phyloP scores from a whole-genome alignment of 2,329 filamentous ascomycete genomes.

The Aspergillus sp. region DNA sequence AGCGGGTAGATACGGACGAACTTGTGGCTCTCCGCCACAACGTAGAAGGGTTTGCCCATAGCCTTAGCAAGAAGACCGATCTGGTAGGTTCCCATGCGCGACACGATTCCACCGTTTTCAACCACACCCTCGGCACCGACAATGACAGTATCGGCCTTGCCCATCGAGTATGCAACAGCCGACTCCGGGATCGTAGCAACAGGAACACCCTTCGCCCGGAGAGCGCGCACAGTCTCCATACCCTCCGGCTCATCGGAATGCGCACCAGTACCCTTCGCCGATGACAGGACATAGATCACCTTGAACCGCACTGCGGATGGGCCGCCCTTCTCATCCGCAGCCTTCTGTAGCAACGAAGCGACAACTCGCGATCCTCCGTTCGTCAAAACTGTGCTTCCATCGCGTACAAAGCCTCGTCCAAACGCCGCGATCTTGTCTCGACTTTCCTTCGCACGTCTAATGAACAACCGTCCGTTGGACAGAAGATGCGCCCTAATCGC shows the following conservation, averaged over 20 bases:
- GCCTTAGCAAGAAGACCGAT: conserved; percentile 78
- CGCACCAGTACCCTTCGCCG: conserved; percentile 31
- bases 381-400: conserved; percentile 81
- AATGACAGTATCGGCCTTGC: conserved; percentile 69
- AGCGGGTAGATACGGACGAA: conserved; percentile 86
- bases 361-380: conserved; percentile 88
- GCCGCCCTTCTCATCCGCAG: conserved; percentile 64
- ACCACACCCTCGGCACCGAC: conserved; percentile 80
- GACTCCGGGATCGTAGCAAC: conserved; percentile 79
- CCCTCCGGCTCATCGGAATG: conserved; percentile 59
- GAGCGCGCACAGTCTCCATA: conserved; percentile 67
- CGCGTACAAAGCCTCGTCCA: conserved; percentile 74
- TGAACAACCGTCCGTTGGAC: conserved; percentile 83
- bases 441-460: conserved; percentile 80
- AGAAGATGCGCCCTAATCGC: conserved; percentile 80
- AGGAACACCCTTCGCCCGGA: conserved; percentile 74
- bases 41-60: conserved; percentile 77
- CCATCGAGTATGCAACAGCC: conserved; percentile 77
- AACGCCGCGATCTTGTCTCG: conserved; percentile 79
- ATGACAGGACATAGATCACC: conserved; percentile 73
- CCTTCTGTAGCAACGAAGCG: conserved; percentile 71
- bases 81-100: conserved; percentile 81
- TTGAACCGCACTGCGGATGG: conserved; percentile 68
- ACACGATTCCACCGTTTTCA: conserved; percentile 91
- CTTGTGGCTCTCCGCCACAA: conserved; percentile 94